Conservation (phyloP, 2,329 filamentous ascomycete species). For the Aspergillus fructus region DNA sequence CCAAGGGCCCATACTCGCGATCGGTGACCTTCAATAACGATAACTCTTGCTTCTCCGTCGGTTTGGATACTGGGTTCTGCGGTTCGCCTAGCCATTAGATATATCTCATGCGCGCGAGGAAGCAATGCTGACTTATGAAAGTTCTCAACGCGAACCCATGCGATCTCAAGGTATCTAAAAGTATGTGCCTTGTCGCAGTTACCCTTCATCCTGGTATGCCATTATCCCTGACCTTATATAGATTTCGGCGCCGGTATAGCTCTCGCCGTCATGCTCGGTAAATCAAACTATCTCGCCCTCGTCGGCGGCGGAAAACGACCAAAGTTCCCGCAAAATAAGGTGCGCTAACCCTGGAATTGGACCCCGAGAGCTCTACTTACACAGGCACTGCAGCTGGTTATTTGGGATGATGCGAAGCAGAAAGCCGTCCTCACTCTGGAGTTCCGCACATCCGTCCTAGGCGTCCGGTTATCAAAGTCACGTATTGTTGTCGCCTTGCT, state of each 20-base stretch:
- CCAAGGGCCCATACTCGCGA: constrained; percentile 71
- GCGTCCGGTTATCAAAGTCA: constrained; percentile 72
- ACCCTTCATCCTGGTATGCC: neutral
- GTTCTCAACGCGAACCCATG: constrained; percentile 74
- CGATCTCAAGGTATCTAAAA: constrained; percentile 64
- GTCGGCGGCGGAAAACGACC: constrained; percentile 84
- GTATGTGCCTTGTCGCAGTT: constrained; percentile 32
- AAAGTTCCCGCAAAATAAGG: constrained; percentile 85
- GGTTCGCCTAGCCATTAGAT: constrained; percentile 53
- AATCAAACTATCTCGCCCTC: constrained; percentile 81
- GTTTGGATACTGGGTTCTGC: constrained; percentile 80
- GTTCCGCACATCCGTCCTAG: constrained; percentile 75
- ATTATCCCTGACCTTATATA: constrained; percentile 28
- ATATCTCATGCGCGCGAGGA: constrained; percentile 13
- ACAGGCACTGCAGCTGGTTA: constrained; percentile 56
- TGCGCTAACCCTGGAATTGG: constrained; percentile 30
- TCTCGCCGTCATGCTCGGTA: constrained; percentile 81
- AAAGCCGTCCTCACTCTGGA: constrained; percentile 75
- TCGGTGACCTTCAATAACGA: constrained; percentile 85
- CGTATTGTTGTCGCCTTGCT: constrained; percentile 78
- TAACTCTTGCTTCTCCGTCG: constrained; percentile 81
- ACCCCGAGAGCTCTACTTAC: neutral
- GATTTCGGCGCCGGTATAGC: constrained; percentile 82
- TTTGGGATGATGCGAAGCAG: constrained; percentile 86
- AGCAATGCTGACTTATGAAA: constrained; percentile 35